Evolutionary conservation across 345 rosid species (phyloP), one percentile per base, ranked within the genome.

Genomic region (Alliaria petiolata): DNA sequence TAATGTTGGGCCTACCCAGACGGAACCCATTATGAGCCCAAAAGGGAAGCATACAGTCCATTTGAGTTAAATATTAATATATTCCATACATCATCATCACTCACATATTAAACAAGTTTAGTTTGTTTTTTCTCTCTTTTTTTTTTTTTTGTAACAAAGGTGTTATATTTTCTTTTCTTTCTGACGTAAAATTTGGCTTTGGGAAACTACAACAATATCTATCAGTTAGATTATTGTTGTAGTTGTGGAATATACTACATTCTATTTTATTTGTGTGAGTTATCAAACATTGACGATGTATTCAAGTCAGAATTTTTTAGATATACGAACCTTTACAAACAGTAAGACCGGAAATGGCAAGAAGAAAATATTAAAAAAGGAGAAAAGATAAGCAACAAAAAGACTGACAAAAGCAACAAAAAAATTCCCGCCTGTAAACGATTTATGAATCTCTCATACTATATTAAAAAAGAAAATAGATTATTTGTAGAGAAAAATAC

Each of bases 261-360:
- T 49, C 0, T 44, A 31, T 20, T 69, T 69, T 44, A 15, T 2
- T 56, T 44, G 36, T 34, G 34, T 34, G n/a, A 31, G 45, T 16
- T 45, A 34, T 60, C 40, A 59, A 56, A 44, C 17, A 49, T 19
- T 68, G 35, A 57, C 35, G 36, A 49, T 50, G 12, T 14, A 10
- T 70, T 28, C 53, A 28, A 51, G 61, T 70, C 9, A 8, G 11
- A 14, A 2, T 5, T 61, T 50, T 5, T 61, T 50, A 13, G 49
- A 55, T 33, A 64, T 26, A 72, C 51, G 50, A 72, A 55, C 47
- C 31, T 65, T 38, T n/a, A n/a, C n/a, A n/a, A n/a, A n/a, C n/a
- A 20, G 47, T 38, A 30, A 63, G 16, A 44, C 44, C 52, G 25
- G 2, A 65, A 73, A 47, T 65, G 61, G 53, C 66, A 57, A 57